Base-by-base conservation (phyloP, 2,329 filamentous ascomycete genomes). In the Fusarium armeniacum region DNA sequence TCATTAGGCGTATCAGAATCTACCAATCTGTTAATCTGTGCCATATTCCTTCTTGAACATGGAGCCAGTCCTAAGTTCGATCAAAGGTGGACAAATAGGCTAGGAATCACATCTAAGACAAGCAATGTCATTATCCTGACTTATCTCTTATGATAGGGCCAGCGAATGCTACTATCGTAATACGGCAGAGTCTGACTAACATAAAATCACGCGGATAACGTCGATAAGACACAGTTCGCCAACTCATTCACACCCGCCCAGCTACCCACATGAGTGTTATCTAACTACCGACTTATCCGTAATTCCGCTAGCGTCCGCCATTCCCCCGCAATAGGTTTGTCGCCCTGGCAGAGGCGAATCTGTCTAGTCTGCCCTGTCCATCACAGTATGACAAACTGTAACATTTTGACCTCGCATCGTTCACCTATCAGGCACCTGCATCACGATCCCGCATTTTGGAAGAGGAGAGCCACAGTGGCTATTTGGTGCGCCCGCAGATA, bases 151-250 rank as follows among this genome's bases (percentile, higher is more conserved):
- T 36, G 16, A 36, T 36, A 18, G 11, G 16, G 8, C 9, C 0
- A 36, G 4, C 0, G 13, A 36, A n/a, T 10, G 6, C 18, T 0
- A 18, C 8, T n/a, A 5, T 36, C 9, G 9, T 4, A 36, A n/a
- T 5, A 18, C 1, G n/a, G 35, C 2, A 36, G 16, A 36, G 9
- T 36, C n/a, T 36, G n/a, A 8, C 0, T 36, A 36, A 36, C 32
- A 33, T 16, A 35, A 18, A 9, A 36, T 36, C 7, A 36, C 16
- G 16, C 16, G 10, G 16, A 36, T 9, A 16, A 36, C n/a, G n/a
- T n/a, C 7, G 16, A 36, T 36, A 36, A 36, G 16, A 4, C 32
- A 33, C 12, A 33, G 5, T 33, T 33, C 13, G 32, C 30, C 12
- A 32, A 32, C 32, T 33, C 13, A 15, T 13, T 4, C n/a, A n/a